These are phyloP conservation scores for Cubamyces lactineus DNA, from an alignment of 768 basidiomycete species.

Conservation along the genomic window DNA sequence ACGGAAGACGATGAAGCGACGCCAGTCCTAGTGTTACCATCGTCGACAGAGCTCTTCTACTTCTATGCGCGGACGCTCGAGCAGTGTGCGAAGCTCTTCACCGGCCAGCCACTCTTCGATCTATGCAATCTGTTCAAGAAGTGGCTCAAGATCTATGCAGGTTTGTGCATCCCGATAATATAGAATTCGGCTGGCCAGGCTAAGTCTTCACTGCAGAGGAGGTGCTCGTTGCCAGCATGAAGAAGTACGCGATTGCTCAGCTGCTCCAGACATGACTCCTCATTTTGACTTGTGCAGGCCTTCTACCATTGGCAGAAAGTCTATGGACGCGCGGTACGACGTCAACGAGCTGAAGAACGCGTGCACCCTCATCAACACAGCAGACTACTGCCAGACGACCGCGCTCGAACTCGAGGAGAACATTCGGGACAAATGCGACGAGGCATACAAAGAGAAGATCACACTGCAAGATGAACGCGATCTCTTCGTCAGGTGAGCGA, in stretches of 20 bases:
- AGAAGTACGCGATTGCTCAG: constrained; percentile 52
- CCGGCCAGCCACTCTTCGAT: constrained; percentile 81
- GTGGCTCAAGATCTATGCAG: constrained; percentile 93
- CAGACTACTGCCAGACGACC: constrained; percentile 95
- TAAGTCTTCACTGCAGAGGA: constrained; percentile 64
- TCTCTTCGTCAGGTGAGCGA: constrained; percentile 78
- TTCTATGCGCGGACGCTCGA: constrained; percentile 96
- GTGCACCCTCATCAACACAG: constrained; percentile 93
- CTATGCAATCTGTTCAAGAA: constrained; percentile 84
- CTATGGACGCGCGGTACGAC: constrained; percentile 81
- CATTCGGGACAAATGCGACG: constrained; percentile 78
- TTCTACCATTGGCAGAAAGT: constrained; percentile 56
- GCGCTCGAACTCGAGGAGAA: constrained; percentile 94
- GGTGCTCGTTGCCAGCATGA: constrained; percentile 73
- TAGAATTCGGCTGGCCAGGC: neutral
- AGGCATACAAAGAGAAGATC: constrained; percentile 76
- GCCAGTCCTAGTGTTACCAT: constrained; percentile 76
- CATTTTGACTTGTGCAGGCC: constrained; percentile 37
- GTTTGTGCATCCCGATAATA: constrained; percentile 40
- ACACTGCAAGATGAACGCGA: constrained; percentile 87
- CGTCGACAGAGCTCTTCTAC: constrained; percentile 96
- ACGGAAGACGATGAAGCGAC: constrained; percentile 49
- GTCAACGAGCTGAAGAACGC: constrained; percentile 74
- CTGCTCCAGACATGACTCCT: neutral
- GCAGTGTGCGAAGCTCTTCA: constrained; percentile 89